Evolutionary conservation across 2,329 filamentous ascomycete genomes (phyloP), one percentile per base, ranked within the genome.

Genomic region (Colletotrichum chlorophyti): DNA sequence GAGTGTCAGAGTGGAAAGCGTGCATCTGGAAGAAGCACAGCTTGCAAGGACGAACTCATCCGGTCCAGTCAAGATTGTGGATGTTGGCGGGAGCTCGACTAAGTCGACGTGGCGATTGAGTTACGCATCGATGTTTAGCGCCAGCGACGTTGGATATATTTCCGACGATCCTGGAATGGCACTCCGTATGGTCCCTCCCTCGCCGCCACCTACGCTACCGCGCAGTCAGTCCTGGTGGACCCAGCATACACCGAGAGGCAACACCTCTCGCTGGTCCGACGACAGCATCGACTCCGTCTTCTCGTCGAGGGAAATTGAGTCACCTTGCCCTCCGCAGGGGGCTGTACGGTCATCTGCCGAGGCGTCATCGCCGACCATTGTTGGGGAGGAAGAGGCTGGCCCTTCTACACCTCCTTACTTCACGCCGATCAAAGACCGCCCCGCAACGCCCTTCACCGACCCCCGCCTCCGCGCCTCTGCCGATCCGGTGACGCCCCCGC

Each of bases 231-330:
- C 41, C 14, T 24, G 29, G 5, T 42, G 52, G 15, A 41, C 19
- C 3, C n/a, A 24, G 11, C 35, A 37, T 14, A 58, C 58, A 14
- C 53, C 53, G 7, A 41, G 24, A 21, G 58, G 12, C 6, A 45
- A 58, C 21, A 58, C 46, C n/a, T 60, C 58, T 10, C 58, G 58
- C 27, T 60, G 58, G 58, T 60, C 58, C 14, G 58, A 58, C 35
- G 53, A 58, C 41, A 60, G 58, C 43, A 12, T 49, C 24, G 57
- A 60, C 14, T 57, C 51, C 2, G 43, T 58, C 7, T 60, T 60
- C 24, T 58, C 53, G 8, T 58, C 53, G n/a, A 53, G 40, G 12
- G 53, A 60, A 26, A 37, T 32, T n/a, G 43, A 55, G 15, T 60
- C 57, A 12, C 57, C 57, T 8, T 60, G 57, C 12, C 43, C 27